Base-by-base conservation (phyloP, 768 basidiomycete genomes). In the Psilocybe tampanensis region DNA sequence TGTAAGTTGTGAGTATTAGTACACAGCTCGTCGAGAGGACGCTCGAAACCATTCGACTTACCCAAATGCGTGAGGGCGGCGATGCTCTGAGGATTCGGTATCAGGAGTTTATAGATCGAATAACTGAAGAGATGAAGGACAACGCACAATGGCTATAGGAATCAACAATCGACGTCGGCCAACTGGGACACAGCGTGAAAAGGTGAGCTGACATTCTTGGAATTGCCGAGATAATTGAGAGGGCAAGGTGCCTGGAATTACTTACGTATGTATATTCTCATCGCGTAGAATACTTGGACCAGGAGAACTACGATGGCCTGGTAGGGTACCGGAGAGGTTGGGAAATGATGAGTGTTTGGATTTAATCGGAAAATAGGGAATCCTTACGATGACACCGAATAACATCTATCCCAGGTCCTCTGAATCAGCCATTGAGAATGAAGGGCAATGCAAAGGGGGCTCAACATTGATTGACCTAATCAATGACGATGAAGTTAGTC, bases 221-320 rank as follows among this genome's bases (percentile, higher is more conserved):
- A 8, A 21, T n/a, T 21, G 43, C 8, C 4, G 22, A 21, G 26
- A 5, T 22, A 23, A 21, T 3, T 4, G 7, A 19, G 43, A 8
- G 18, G 26, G 17, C 33, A 18, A 33, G 32, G n/a, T 36, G 22
- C 6, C 15, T 8, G 8, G 21, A 42, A 24, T 13, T 44, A 50
- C 55, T 26, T 44, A 56, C 55, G 24, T 17, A 41, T 32, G 24
- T 56, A 56, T 17, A 56, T 56, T 23, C 55, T 26, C 36, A 43
- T 43, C 3, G 55, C 55, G n/a, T 56, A 56, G 26, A 47, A 42
- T 1, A 56, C 39, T n/a, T 56, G 55, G 1, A 56, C 55, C 18
- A 56, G 24, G 19, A 51, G 41, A n/a, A 56, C 55, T 9, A 56
- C 47, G 18, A 51, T 19, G 7, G 36, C 55, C 55, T 56, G 18